Base-by-base conservation (phyloP, 1,284 basidiomycete genomes). In the Trichosporon sp. region DNA sequence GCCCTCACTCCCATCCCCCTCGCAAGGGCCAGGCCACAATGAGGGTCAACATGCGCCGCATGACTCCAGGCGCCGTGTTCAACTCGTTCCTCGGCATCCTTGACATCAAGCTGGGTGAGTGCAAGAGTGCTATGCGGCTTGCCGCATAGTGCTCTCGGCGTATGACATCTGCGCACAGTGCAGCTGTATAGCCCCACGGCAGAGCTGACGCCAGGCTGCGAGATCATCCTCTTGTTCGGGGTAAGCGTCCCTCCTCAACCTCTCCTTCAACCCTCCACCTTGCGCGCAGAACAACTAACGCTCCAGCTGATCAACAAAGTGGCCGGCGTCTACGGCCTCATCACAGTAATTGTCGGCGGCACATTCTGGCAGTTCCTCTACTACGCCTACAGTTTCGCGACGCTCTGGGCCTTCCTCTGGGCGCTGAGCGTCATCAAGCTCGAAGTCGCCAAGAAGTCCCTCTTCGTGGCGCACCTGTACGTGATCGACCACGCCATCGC, bases 291-390 rank as follows among this genome's bases (percentile, higher is more conserved):
- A 10, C 32, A 4, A 54, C 66, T 66, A 25, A 62, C 36, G 2
- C 21, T 37, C 7, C 70, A 93, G 91, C 83, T 96, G 60, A 85
- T 99, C 71, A 98, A 99, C 86, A 99, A 99, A 82, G 95, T 95
- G 60, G 95, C 95, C 14, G 95, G 95, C 63, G 86, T 98, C 16
- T 99, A 97, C 78, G 95, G 95, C 60, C 86, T 99, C 69, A 88
- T 99, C 59, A 93, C 94, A 14, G 85, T 95, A 68, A 83, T 95
- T 70, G 89, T 91, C 54, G 92, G 91, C 37, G 93, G 92, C 23
- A 89, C 91, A 8, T 89, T 94, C 70, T 87, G 90, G 0, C 95
- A 99, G 81, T 84, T 97, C 65, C 89, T 87, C 78, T 85, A 94
- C 74, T 99, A 99, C 80, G 84, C 94, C 37, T 99, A 99, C 82